These are phyloP conservation scores for Pyricularia pennisetigena DNA, from an alignment of 2,329 filamentous ascomycete species.

Conservation along the genomic window DNA sequence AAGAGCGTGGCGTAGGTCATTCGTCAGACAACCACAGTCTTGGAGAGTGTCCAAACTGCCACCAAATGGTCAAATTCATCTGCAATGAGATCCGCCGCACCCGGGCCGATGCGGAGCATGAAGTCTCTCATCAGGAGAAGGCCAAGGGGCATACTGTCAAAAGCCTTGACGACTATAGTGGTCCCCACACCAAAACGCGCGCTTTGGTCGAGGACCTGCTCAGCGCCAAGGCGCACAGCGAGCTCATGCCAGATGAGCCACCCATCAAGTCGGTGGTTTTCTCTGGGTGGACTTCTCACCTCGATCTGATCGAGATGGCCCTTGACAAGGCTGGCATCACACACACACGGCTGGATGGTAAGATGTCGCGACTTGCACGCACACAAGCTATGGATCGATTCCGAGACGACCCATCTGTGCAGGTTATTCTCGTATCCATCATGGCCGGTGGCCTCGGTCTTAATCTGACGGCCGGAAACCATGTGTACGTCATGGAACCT, in stretches of 20 bases:
- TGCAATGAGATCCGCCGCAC: constrained; percentile 61
- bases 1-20: constrained; percentile 28
- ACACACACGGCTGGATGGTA: constrained; percentile 80
- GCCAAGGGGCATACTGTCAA: constrained; percentile 22
- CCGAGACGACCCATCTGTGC: constrained; percentile 58
- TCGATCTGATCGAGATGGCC: constrained; percentile 84
- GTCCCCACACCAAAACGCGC: constrained; percentile 86
- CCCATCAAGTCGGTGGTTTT: constrained; percentile 93
- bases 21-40: constrained; percentile 26
- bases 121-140: constrained; percentile 27
- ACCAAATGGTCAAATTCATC: constrained; percentile 48
- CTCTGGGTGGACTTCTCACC: constrained; percentile 89
- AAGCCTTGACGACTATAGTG: constrained; percentile 60
- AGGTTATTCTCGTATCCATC: constrained; percentile 84
- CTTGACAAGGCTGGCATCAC: constrained; percentile 56
- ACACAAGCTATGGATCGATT: constrained; percentile 69
- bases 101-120: constrained; percentile 46
- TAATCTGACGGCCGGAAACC: constrained; percentile 78
- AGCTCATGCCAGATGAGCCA: constrained; percentile 49
- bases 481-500: constrained; percentile 95
- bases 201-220: constrained; percentile 70
- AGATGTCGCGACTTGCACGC: constrained; percentile 69
- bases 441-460: constrained; percentile 85
- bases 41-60: constrained; percentile 60
- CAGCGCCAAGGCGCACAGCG: constrained; percentile 51